Percentiles rank a stretch among this genome's conserved stretches.
Evolutionary conservation across 1,139 yeast species (phyloP).

Genomic region (Protomyces inundatus): DNA sequence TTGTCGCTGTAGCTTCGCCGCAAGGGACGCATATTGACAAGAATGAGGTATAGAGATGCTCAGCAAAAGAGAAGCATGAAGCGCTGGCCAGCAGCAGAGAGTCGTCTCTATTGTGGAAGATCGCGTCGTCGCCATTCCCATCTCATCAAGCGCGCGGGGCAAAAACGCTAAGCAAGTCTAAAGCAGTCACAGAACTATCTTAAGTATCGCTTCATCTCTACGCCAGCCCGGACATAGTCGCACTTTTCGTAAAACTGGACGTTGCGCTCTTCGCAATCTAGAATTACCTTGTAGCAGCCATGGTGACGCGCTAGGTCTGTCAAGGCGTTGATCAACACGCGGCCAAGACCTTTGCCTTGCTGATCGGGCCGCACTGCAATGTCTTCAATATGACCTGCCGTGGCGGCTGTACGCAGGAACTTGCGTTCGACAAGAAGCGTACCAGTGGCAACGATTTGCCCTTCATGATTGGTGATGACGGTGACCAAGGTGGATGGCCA

Average conservation of each 20-base stretch:
- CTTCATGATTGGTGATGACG: conserved; percentile 45
- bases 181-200: not conserved
- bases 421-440: conserved; percentile 51
- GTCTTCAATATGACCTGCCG: conserved; percentile 92
- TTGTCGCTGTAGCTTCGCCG: not conserved
- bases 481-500: conserved; percentile 51
- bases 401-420: conserved; percentile 64
- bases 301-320: conserved; percentile 7
- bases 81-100: not conserved
- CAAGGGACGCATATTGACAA: not conserved
- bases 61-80: not conserved
- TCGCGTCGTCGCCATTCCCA: too few species aligned
- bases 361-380: conserved; percentile 70
- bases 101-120: too few species aligned
- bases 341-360: conserved; percentile 81
- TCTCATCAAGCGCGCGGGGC: too few species aligned
- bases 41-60: not conserved
- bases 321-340: conserved; percentile 13
- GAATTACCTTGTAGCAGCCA: conserved; percentile 59
- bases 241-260: conserved; percentile 87
- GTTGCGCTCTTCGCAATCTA: conserved; percentile 81
- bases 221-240: conserved; percentile 30
- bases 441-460: conserved; percentile 42
- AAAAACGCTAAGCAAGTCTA: too few species aligned
- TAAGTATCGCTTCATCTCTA: conserved; percentile 22